A percentile compares a stretch with the other conserved stretches of the same genome.
Evolutionary conservation across 2,329 filamentous ascomycete genomes (phyloP).

Genomic region (Aspergillus sp.): DNA sequence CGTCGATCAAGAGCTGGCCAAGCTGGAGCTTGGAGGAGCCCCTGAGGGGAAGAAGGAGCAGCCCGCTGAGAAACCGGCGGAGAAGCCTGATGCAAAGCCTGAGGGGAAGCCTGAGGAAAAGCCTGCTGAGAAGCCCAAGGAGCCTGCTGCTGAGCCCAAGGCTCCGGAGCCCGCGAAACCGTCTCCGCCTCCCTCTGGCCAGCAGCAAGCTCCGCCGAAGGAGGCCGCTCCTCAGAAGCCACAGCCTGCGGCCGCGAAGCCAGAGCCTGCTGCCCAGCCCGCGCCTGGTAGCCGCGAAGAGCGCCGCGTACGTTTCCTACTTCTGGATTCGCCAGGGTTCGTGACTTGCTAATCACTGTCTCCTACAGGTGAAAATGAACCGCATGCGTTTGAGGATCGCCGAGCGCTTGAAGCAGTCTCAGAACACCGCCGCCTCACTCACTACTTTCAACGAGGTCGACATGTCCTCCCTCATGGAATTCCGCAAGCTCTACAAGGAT

Average conservation of each 20-base stretch:
- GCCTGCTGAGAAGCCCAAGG: slow-evolving; percentile 17
- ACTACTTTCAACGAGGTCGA: slow-evolving; percentile 99
- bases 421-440: slow-evolving; percentile 93
- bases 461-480: slow-evolving; percentile 95
- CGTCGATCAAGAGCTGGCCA: slow-evolving; percentile 85
- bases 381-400: slow-evolving; percentile 96
- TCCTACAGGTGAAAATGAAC: slow-evolving; percentile 89
- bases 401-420: slow-evolving; percentile 96
- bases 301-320: slow-evolving; percentile 57
- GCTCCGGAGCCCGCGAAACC: slow-evolving; percentile 21
- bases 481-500: slow-evolving; percentile 95
- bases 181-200: slow-evolving; percentile 11
- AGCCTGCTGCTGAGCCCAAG: slow-evolving; percentile 26
- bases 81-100: slow-evolving; percentile 45
- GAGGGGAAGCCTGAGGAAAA: slow-evolving; percentile 20
- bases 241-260: slow-evolving; percentile 5
- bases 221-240: slow-evolving; percentile 8
- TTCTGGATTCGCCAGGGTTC: not conserved
- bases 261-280: slow-evolving; percentile 15
- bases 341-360: slow-evolving; percentile 2
- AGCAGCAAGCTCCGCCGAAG: slow-evolving; percentile 8
- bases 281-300: slow-evolving; percentile 70
- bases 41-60: slow-evolving; percentile 48
- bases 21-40: slow-evolving; percentile 68
- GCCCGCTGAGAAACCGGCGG: slow-evolving; percentile 50